Percentiles rank a stretch among this genome's conserved stretches.
phyloP scores from a whole-genome alignment of 1,139 yeast species.

The Candida frijolesensis region DNA sequence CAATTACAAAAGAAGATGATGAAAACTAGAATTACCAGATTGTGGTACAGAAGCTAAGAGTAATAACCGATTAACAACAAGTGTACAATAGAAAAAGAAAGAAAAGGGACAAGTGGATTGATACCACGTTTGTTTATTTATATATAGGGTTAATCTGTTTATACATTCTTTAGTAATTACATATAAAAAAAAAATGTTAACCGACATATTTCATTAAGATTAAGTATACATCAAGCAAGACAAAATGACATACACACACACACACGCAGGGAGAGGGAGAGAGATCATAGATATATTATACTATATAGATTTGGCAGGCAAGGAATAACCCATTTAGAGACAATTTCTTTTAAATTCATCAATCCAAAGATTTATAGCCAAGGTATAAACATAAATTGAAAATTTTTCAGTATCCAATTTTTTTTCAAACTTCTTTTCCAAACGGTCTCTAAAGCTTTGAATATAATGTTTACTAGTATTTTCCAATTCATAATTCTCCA shows the following conservation, averaged over 20 bases:
- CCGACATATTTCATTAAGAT: not conserved
- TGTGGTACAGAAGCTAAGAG: slow-evolving; percentile 75
- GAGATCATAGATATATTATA: not conserved
- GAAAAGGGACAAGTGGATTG: not conserved
- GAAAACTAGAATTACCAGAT: slow-evolving; percentile 75
- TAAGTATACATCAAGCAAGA: not conserved
- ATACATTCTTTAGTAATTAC: too few relatives aligned
- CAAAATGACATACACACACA: too few relatives aligned
- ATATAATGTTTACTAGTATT: slow-evolving; percentile 1
- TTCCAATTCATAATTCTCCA: slow-evolving; percentile 3
- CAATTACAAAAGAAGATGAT: slow-evolving; percentile 90
- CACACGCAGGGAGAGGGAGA: not conserved
- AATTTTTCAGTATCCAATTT: slow-evolving; percentile 2
- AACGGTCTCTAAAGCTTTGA: slow-evolving; percentile 1
- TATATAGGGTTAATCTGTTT: not conserved
- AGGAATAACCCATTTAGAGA: not conserved
- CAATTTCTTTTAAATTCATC: slow-evolving; percentile 7
- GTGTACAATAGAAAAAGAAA: not conserved
- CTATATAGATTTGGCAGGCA: too few relatives aligned
- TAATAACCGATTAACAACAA: not conserved
- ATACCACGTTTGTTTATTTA: slow-evolving; percentile 1
- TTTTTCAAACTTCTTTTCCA: slow-evolving; percentile 6
- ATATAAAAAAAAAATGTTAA: too few relatives aligned
- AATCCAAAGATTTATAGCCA: slow-evolving; percentile 7
- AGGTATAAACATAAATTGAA: slow-evolving; percentile 5